Evolutionary conservation across 805 yeast genomes (phyloP).

Genomic region (Yamadazyma akitaensis): DNA sequence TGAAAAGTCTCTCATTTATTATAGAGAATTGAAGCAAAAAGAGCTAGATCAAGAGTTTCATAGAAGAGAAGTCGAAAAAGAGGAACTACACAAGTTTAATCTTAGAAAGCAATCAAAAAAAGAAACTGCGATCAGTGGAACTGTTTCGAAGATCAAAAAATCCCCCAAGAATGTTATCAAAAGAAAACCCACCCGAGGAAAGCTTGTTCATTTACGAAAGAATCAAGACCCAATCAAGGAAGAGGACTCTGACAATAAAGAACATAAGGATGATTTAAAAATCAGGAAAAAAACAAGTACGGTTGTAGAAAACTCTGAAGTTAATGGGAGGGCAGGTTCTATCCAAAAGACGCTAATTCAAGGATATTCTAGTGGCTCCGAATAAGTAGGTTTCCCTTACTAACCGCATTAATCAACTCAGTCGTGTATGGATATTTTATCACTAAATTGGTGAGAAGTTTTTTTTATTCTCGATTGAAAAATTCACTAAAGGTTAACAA

Average conservation of each 20-base stretch:
- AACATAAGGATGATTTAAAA: background rate
- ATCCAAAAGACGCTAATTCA: background rate
- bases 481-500: background rate
- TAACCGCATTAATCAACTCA: background rate
- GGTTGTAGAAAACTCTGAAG: background rate
- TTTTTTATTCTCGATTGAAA: background rate
- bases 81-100: slow-evolving; percentile 12
- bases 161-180: background rate
- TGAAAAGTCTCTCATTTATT: slow-evolving; percentile 34
- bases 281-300: background rate
- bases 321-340: background rate
- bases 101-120: slow-evolving; percentile 1
- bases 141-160: background rate
- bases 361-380: slow-evolving; percentile 10
- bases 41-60: slow-evolving; percentile 20
- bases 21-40: slow-evolving; percentile 22
- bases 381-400: background rate
- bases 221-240: background rate
- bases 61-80: slow-evolving; percentile 21
- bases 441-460: background rate
- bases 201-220: background rate
- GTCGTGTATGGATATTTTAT: slow-evolving; percentile 6
- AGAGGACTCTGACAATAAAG: background rate
- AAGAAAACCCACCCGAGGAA: background rate
- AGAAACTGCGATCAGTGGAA: background rate